phyloP scores from a whole-genome alignment of 176 grass and related monocot species.

The Phoenix roebelenii region DNA sequence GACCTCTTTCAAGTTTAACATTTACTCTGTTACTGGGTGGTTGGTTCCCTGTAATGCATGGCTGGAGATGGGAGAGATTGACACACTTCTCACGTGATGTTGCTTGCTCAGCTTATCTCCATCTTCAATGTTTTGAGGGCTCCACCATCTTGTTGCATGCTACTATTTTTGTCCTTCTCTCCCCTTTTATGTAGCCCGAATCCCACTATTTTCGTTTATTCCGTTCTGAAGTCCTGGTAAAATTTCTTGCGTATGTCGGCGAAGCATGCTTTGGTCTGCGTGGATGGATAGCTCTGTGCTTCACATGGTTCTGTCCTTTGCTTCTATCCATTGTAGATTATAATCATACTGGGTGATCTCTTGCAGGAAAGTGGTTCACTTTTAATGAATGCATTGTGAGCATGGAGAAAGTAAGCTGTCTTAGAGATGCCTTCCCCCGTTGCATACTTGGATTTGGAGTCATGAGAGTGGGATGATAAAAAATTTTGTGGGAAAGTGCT shows the following conservation, averaged over 20 bases:
- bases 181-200: not conserved
- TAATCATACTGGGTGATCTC: no score
- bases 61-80: conserved; percentile 3
- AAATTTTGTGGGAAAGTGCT: no score
- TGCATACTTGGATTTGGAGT: no score
- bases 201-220: not conserved
- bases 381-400: no score
- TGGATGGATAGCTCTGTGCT: not conserved
- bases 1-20: no score
- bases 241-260: not conserved
- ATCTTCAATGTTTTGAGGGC: not conserved
- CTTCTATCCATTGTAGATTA: no score
- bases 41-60: not conserved
- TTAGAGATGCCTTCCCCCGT: no score
- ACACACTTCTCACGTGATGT: conserved; percentile 21
- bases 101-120: conserved; percentile 20
- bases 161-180: not conserved
- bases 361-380: no score
- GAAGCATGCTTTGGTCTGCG: not conserved
- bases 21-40: not conserved
- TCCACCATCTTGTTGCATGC: not conserved
- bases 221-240: not conserved
- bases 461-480: no score
- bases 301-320: not conserved
- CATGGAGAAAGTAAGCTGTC: no score